Percentiles rank a stretch among this genome's conserved stretches.
Conservation (phyloP, 2,329 filamentous ascomycete species). For the Aureobasidium musti region DNA sequence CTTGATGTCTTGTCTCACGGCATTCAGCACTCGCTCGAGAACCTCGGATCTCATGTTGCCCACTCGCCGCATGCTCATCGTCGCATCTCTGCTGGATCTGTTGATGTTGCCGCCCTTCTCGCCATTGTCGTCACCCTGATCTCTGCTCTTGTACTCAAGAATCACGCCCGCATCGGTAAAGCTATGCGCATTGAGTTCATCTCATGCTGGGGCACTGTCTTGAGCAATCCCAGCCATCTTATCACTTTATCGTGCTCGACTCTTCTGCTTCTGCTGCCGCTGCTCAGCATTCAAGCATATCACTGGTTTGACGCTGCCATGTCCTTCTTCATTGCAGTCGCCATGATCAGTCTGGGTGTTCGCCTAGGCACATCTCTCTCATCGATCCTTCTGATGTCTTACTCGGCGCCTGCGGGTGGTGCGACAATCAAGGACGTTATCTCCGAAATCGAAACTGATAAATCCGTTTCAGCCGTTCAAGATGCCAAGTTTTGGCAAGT, state of each 20-base stretch:
- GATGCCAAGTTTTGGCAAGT: constrained; percentile 98
- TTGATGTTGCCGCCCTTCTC: constrained; percentile 78
- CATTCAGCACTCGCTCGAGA: constrained; percentile 87
- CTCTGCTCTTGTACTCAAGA: constrained; percentile 82
- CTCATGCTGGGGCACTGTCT: constrained; percentile 76
- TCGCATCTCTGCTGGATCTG: constrained; percentile 68
- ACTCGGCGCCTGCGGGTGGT: constrained; percentile 53
- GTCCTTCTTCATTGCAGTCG: constrained; percentile 75
- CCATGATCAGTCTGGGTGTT: constrained; percentile 85
- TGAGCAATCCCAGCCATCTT: constrained; percentile 94
- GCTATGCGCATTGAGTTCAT: constrained; percentile 86
- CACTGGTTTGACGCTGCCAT: constrained; percentile 80
- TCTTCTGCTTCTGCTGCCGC: constrained; percentile 75
- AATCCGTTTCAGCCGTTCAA: constrained; percentile 73
- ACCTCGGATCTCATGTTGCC: constrained; percentile 66
- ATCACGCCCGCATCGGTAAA: constrained; percentile 88
- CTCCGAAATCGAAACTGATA: constrained; percentile 79
- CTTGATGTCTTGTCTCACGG: constrained; percentile 94
- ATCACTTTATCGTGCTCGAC: constrained; percentile 85
- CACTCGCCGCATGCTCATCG: constrained; percentile 60
- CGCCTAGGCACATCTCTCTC: constrained; percentile 84
- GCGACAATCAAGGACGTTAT: constrained; percentile 70
- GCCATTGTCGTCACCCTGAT: constrained; percentile 81
- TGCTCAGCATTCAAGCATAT: constrained; percentile 79
- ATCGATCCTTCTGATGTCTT: constrained; percentile 95